A percentile compares a stretch with the other conserved stretches of the same genome.
Evolutionary conservation across 2,329 filamentous ascomycete genomes (phyloP).

Genomic region (Sclerotinia spermophila): DNA sequence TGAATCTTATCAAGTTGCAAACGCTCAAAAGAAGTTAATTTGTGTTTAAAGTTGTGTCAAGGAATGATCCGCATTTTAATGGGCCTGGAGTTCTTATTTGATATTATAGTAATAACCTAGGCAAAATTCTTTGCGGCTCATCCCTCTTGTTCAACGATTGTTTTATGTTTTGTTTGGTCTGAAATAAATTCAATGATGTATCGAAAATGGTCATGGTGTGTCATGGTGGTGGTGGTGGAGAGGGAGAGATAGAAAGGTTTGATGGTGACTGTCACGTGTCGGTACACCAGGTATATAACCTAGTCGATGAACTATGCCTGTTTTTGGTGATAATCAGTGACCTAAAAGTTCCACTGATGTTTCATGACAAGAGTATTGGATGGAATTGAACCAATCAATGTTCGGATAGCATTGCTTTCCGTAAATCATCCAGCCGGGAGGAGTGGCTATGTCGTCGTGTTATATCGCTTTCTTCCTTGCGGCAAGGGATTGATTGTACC

Average conservation of each 20-base stretch:
- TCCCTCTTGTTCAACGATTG: neutral
- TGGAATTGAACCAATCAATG: neutral
- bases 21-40: neutral
- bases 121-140: no score
- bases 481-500: neutral
- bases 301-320: neutral
- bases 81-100: neutral
- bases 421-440: neutral
- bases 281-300: no score
- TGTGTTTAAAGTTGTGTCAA: neutral
- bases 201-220: neutral
- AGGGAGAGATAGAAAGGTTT: neutral
- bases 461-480: neutral
- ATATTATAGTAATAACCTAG: neutral
- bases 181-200: neutral
- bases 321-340: neutral
- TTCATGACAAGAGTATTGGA: neutral
- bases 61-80: neutral
- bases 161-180: neutral
- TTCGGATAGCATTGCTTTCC: neutral
- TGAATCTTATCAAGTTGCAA: constrained; percentile 4
- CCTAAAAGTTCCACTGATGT: neutral
- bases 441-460: neutral
- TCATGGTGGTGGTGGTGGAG: neutral
- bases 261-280: neutral